Evolutionary conservation across 148 eudicot species (phyloP), one percentile per base, ranked within the genome.

Genomic region (Euryodendron excelsum): DNA sequence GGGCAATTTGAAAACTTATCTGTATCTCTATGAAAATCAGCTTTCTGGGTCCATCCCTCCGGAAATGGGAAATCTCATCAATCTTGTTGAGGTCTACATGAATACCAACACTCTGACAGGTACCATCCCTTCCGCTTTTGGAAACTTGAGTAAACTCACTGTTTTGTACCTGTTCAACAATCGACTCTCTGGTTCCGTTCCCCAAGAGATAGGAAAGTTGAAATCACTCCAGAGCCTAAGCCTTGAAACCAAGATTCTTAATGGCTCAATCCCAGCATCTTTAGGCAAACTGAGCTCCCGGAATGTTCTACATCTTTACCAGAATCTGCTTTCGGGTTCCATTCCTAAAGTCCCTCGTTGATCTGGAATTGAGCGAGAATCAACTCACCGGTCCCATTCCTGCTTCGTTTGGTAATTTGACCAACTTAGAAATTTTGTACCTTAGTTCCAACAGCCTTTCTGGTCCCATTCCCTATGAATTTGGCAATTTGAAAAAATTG

Each of bases 201-300:
- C 89, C 13, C 63, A 37, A 2, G 81, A 84, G 77, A 58, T 86
- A 11, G 89, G 89, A n/a, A 36, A 72, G 12, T 30, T 83, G 72
- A 79, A 39, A 74, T 75, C 69, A 15, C 76, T 86, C 0, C 4
- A 69, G 2, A 75, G 75, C 78, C 82, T 83, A 30, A 34, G 79
- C 76, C 69, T 79, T 68, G 62, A 84, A 41, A 64, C 69, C 36
- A 86, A 86, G 76, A 83, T 81, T 73, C 85, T 86, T 18, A 83
- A 84, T 63, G 86, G 88, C 17, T 33, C 82, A 0, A n/a, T 86
- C 45, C 88, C 86, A 20, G 28, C 84, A 48, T 75, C 86, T 1
- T 30, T 86, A 5, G 48, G 71, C 21, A 14, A 37, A 21, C 27
- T 66, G 9, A 66, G 14, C 48, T 66, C 48, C 56, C 1, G 14